Base-by-base conservation (phyloP, 2,329 filamentous ascomycete species). In the Colletotrichum echinochloae region DNA sequence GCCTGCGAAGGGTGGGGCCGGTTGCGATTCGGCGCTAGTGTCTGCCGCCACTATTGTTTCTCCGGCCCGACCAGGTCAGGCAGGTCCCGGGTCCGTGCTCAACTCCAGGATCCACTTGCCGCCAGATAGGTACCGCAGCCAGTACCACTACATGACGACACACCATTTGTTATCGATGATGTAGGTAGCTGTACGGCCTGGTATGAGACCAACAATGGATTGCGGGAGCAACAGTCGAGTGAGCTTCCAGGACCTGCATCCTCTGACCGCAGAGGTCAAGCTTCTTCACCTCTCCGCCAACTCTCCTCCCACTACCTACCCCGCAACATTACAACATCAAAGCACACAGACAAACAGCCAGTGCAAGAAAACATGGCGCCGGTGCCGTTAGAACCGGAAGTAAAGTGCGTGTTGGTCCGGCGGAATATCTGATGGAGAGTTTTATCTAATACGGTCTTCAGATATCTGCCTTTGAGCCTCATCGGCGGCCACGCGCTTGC, bases 281-380 rank as follows among this genome's bases (percentile, higher is more conserved):
- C n/a, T 70, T 52, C 23, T 39, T 52, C 48, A 41, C 33, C 20
- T 28, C 35, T 37, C 4, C 12, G 28, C n/a, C 16, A 33, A 18
- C 51, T 33, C 9, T 44, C 14, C 9, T 44, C 14, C 20, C 12
- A 37, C 23, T 26, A 11, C 28, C 26, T 48, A 11, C 28, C 26
- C 39, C 41, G 39, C 54, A 48, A 26, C 28, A 49, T 11, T n/a
- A 51, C 54, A 54, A 28, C 30, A 23, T 16, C 46, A 37, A 64
- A 37, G 23, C 8, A 23, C 30, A 41, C 35, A 39, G 5, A 26
- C 33, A 30, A 26, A 16, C 18, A 41, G 35, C n/a, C 44, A 49
- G 41, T 35, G 16, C 60, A 62, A 56, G 23, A 14, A 55, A 55
- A 48, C 48, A 78, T 78, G 76, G 75, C 75, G 41, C 75, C 76